A percentile compares a stretch with the other conserved stretches of the same genome.
Evolutionary conservation across 2,329 filamentous ascomycete genomes (phyloP).

Genomic region (Fusarium neocosmosporiellum): DNA sequence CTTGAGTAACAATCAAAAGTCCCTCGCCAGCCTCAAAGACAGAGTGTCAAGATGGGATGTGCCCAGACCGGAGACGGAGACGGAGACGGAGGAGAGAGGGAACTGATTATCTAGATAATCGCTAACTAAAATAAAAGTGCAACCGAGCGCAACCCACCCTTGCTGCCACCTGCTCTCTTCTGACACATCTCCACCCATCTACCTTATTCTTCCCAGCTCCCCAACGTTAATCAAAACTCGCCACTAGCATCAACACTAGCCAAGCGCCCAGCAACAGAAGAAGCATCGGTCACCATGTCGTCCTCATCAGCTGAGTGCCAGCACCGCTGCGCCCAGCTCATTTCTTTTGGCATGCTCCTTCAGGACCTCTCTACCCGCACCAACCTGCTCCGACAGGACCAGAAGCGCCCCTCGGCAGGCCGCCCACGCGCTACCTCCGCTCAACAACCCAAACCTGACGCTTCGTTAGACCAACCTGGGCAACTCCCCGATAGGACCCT

Average conservation of each 20-base stretch:
- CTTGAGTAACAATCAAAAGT: neutral
- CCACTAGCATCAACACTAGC: constrained; percentile 21
- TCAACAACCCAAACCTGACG: constrained; percentile 25
- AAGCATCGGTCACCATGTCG: constrained; percentile 21
- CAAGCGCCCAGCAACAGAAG: neutral
- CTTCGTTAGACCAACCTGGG: constrained; percentile 6
- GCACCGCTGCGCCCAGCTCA: constrained; percentile 47
- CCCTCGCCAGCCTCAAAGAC: neutral
- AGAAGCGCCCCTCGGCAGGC: neutral
- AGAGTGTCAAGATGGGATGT: neutral
- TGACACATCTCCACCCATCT: constrained; percentile 15
- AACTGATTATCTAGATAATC: constrained; percentile 30
- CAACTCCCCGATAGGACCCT: constrained; percentile 25
- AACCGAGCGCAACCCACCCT: neutral
- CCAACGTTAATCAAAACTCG: constrained; percentile 18
- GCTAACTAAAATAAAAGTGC: neutral
- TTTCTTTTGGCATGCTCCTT: constrained; percentile 52
- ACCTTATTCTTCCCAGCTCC: neutral
- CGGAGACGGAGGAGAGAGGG: neutral
- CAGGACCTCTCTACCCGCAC: constrained; percentile 49
- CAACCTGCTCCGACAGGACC: constrained; percentile 28
- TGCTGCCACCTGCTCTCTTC: neutral
- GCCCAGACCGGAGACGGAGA: neutral
- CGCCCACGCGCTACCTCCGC: constrained; percentile 2
- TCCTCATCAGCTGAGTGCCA: constrained; percentile 44